phyloP scores from a whole-genome alignment of 805 yeast species.

The Kodamaea hsintzibuensis region DNA sequence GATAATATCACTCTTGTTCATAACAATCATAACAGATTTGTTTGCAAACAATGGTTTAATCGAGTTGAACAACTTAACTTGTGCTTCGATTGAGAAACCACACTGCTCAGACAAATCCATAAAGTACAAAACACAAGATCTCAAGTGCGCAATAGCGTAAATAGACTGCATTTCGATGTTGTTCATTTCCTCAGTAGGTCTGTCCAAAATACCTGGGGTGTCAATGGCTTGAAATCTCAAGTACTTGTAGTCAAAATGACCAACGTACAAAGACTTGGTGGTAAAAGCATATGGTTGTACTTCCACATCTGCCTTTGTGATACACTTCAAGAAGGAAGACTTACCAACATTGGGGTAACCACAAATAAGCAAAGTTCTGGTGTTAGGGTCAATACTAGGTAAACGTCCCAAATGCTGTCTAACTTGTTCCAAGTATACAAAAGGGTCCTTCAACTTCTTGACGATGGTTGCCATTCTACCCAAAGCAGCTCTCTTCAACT shows the following conservation, averaged over 20 bases:
- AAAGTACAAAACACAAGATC: slow-evolving; percentile 94
- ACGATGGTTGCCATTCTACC: slow-evolving; percentile 99
- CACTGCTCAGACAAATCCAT: slow-evolving; percentile 99
- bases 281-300: slow-evolving; percentile 99
- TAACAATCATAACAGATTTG: slow-evolving; percentile 92
- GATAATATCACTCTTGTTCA: slow-evolving; percentile 93
- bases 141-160: slow-evolving; percentile 96
- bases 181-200: slow-evolving; percentile 99
- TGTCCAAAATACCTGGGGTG: slow-evolving; percentile 97
- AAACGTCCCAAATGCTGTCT: slow-evolving; percentile 98
- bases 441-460: slow-evolving; percentile 92
- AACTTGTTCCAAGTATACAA: slow-evolving; percentile 93
- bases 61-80: slow-evolving; percentile 93
- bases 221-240: slow-evolving; percentile 98
- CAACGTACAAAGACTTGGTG: slow-evolving; percentile 94
- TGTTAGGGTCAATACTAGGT: slow-evolving; percentile 97
- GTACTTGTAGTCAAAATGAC: slow-evolving; percentile 98
- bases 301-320: slow-evolving; percentile 98
- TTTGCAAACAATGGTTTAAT: slow-evolving; percentile 97
- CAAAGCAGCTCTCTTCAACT: slow-evolving; percentile 95
- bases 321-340: slow-evolving; percentile 88
- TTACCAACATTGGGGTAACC: slow-evolving; percentile 99
- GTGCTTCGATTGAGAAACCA: slow-evolving; percentile 96
- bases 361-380: slow-evolving; percentile 94
- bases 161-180: slow-evolving; percentile 99